Conservation (phyloP, 495 filamentous ascomycete species). For the Penicillium bovifimosum region DNA sequence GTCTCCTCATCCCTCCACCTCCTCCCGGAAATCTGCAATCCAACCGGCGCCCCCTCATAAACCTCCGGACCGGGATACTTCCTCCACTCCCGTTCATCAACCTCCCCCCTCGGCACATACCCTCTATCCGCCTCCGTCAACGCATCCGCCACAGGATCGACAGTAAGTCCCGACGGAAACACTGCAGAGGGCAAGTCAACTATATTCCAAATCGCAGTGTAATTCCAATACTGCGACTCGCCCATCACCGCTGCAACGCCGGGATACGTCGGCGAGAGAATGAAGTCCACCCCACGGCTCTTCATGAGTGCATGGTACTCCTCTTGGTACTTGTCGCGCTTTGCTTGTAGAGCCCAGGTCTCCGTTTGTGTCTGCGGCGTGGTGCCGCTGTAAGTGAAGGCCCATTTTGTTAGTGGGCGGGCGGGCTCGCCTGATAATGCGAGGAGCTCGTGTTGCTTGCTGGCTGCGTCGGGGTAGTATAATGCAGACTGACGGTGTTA, state of each 20-base stretch:
- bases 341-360: slow-evolving; percentile 37
- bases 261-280: slow-evolving; percentile 59
- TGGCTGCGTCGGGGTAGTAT: slow-evolving; percentile 53
- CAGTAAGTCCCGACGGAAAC: slow-evolving; percentile 48
- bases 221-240: slow-evolving; percentile 62
- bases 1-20: slow-evolving; percentile 42
- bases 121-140: slow-evolving; percentile 21
- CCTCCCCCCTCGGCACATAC: slow-evolving; percentile 27
- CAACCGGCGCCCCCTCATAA: slow-evolving; percentile 44
- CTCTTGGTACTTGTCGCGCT: slow-evolving; percentile 52
- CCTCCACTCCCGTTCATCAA: slow-evolving; percentile 36
- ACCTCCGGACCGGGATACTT: slow-evolving; percentile 31
- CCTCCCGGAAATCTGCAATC: slow-evolving; percentile 47
- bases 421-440: slow-evolving; percentile 49
- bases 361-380: slow-evolving; percentile 37
- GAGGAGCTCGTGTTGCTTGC: slow-evolving; percentile 40
- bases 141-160: slow-evolving; percentile 36
- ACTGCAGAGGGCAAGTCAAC: slow-evolving; percentile 59
- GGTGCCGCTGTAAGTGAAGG: slow-evolving; percentile 48
- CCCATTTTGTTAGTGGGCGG: slow-evolving; percentile 52
- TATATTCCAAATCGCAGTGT: slow-evolving; percentile 69
- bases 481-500: slow-evolving; percentile 33
- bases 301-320: slow-evolving; percentile 59
- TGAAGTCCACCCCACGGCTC: slow-evolving; percentile 57
- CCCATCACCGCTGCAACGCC: slow-evolving; percentile 56